Base-by-base conservation (phyloP, 1,139 yeast genomes). In the Magnusiomyces sp. region DNA sequence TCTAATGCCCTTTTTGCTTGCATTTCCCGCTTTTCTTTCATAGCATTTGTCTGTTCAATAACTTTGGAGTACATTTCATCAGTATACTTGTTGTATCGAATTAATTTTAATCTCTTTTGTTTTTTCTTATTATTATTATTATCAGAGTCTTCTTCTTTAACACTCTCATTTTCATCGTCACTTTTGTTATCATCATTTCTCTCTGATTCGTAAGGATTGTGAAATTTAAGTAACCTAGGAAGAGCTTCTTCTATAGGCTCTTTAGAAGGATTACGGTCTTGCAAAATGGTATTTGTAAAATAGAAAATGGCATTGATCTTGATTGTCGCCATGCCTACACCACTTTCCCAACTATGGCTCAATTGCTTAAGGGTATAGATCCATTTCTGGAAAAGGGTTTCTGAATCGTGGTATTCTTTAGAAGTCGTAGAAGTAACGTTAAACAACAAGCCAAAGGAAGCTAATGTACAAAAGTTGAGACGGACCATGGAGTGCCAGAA, bases 401-500 rank as follows among this genome's bases (percentile, higher is more conserved):
- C 57, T 7, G 66, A 60, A 29, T 61, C 63, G 16, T 56, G 56
- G 48, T 58, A 60, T 53, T 67, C 70, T 27, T 56, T 55, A 3
- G 58, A 56, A 1, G 63, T 56, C 14, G 64, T 60, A 27, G 67
- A 58, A 4, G 66, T 69, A 20, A 66, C 60, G 49, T 65, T 67
- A 50, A 59, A 63, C 51, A 59, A 60, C 41, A 66, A 59, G 34
- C 66, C 63, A 52, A 67, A 67, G 38, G 65, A 67, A 1, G 68
- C 67, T 20, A 67, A 51, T 10, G 64, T 62, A 2, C 69, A 63
- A 41, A 67, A 63, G 52, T 59, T 58, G 11, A 66, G 60, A 14
- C 67, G 56, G 17, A 67, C 60, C 40, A 65, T 58, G 5, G 69
- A 58, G 38, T 66, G 62, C 71, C 71, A 67, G 49, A 65, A 67